A percentile compares a stretch with the other conserved stretches of the same genome.
Conservation (phyloP, 73 alveolate genomes). For the Uronychia setigera region DNA sequence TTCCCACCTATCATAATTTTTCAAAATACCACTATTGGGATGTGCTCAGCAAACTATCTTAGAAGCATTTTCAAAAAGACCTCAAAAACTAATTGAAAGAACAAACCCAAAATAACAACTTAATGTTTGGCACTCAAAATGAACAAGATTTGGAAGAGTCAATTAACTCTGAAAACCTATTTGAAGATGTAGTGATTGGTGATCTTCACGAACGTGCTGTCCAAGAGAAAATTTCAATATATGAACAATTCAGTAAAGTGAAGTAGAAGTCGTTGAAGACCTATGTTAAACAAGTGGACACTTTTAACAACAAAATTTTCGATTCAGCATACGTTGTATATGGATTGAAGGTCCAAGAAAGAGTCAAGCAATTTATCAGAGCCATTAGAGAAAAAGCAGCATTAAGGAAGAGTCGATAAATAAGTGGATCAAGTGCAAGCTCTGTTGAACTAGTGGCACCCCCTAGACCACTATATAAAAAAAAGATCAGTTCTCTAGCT, state of each 20-base stretch:
- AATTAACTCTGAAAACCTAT: not conserved
- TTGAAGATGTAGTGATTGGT: not conserved
- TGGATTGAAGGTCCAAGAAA: not conserved
- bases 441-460: too few species aligned
- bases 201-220: not conserved
- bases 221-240: not conserved
- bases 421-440: too few species aligned
- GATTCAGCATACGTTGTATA: not conserved
- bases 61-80: not conserved
- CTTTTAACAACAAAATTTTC: not conserved
- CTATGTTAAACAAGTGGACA: not conserved
- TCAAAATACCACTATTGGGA: conserved; percentile 23
- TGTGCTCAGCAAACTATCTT: conserved; percentile 15
- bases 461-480: too few species aligned
- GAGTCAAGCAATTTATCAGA: not conserved
- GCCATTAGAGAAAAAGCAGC: too few species aligned
- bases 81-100: conserved; percentile 4
- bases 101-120: not conserved
- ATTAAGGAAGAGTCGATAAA: too few species aligned
- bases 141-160: not conserved
- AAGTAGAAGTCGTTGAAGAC: not conserved
- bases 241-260: not conserved
- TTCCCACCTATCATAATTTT: conserved; percentile 23
- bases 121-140: too few species aligned
- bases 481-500: too few species aligned